phyloP scores from a whole-genome alignment of 176 grass and related monocot species.

The Avena sativa region DNA sequence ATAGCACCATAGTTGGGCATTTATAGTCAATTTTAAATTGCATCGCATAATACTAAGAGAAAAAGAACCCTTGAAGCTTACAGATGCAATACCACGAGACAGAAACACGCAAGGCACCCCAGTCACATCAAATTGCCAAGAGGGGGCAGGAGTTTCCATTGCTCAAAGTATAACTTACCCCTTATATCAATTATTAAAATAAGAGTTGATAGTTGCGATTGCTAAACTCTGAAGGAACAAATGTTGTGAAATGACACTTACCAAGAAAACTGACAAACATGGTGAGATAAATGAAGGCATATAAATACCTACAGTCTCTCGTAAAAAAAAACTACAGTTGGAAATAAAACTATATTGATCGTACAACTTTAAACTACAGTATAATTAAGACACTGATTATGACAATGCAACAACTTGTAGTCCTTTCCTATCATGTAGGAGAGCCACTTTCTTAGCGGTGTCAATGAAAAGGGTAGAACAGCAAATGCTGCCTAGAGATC shows the following conservation, averaged over 20 bases:
- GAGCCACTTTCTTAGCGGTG: background rate
- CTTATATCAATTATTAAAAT: too few relatives aligned
- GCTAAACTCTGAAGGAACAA: background rate
- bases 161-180: background rate
- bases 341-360: background rate
- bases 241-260: background rate
- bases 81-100: background rate
- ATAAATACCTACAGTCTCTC: background rate
- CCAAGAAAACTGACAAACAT: background rate
- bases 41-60: background rate
- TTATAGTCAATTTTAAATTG: background rate
- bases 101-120: background rate
- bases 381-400: background rate
- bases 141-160: background rate
- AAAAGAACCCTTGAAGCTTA: background rate
- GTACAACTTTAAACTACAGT: background rate
- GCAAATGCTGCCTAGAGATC: constrained; percentile 13
- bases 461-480: background rate
- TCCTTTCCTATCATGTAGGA: constrained; percentile 15
- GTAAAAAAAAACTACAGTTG: background rate
- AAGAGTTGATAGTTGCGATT: background rate
- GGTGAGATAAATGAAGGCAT: background rate
- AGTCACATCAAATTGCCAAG: background rate
- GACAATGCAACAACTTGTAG: background rate
- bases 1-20: background rate